These are phyloP conservation scores for Oryza nivara DNA, from an alignment of 176 grass and related monocot genomes.

Conservation along the genomic window DNA sequence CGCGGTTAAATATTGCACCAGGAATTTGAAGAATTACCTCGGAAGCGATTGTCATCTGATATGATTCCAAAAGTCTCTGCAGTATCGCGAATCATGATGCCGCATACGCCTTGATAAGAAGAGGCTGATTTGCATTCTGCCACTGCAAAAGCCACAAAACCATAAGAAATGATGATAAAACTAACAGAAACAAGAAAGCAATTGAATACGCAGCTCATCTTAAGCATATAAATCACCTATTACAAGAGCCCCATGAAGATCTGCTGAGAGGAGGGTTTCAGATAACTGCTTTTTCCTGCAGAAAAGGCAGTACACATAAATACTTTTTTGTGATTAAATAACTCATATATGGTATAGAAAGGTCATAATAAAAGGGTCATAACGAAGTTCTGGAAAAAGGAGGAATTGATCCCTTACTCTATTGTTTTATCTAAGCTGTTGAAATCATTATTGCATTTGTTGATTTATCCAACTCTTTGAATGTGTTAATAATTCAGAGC, in stretches of 20 bases:
- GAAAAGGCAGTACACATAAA: conserved; percentile 24
- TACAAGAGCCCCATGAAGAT: conserved; percentile 84
- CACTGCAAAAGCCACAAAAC: conserved; percentile 47
- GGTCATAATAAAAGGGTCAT: neutral
- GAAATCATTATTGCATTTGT: neutral
- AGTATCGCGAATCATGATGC: conserved; percentile 88
- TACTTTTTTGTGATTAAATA: neutral
- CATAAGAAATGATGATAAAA: neutral
- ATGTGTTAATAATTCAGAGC: neutral
- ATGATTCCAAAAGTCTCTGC: conserved; percentile 89
- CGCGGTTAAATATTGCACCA: conserved; percentile 1
- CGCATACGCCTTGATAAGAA: conserved; percentile 66
- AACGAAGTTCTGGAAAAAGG: conserved; percentile 5
- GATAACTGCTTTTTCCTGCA: conserved; percentile 71
- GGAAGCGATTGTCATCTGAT: conserved; percentile 67
- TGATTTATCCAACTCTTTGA: neutral
- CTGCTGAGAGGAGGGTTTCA: conserved; percentile 71
- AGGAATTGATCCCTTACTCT: neutral
- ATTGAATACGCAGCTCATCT: neutral
- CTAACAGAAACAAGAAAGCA: conserved; percentile 34
- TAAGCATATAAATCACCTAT: conserved; percentile 54
- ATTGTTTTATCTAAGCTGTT: neutral
- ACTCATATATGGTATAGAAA: conserved; percentile 11
- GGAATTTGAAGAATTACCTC: conserved; percentile 52
- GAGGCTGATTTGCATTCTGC: conserved; percentile 67